Evolutionary conservation across 2,329 filamentous ascomycete species (phyloP), one percentile per base, ranked within the genome.

Genomic region (Hirsutella rhossiliensis): DNA sequence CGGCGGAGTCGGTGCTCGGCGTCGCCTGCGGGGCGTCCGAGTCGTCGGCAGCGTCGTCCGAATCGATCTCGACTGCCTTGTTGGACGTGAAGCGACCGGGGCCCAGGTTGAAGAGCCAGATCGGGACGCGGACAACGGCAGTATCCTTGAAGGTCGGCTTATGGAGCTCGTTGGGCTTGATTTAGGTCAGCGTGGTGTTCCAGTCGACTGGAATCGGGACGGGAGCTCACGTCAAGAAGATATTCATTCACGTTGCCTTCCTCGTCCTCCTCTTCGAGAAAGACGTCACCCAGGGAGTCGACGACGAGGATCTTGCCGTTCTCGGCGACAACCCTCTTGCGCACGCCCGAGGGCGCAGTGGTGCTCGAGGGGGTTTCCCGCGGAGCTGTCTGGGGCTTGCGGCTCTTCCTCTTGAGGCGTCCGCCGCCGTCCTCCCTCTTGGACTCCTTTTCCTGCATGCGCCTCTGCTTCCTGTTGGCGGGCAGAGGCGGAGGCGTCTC

Each of bases 241-340:
- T 82, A 94, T 60, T 96, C 87, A 52, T 84, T 77, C 29, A 79
- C 75, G 44, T 85, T 79, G 43, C 92, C 92, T 20, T 96, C 87
- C 52, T 89, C 88, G 42, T 87, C 87, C 55, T 87, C 76, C 58
- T 94, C 86, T 64, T 97, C 89, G n/a, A 98, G 72, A 59, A 87
- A 98, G 12, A 98, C 92, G 54, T 96, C 88, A 27, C 92, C 92
- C 11, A 83, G 71, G 1, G 86, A 87, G 64, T 98, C 90, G 4
- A 98, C 92, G 45, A 98, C 82, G 32, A 98, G 71, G 1, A 94
- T 74, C 70, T 97, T 98, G 52, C 92, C 92, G 56, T 98, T 98
- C 70, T 95, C 84, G 3, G 89, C 90, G 23, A 89, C 78, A 15
- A 97, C 87, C 31, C 87, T 76, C 73, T 90, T 94, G 66, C 87